Conservation (phyloP, 2,329 filamentous ascomycete genomes). For the Xylariomycetidae sp. region DNA sequence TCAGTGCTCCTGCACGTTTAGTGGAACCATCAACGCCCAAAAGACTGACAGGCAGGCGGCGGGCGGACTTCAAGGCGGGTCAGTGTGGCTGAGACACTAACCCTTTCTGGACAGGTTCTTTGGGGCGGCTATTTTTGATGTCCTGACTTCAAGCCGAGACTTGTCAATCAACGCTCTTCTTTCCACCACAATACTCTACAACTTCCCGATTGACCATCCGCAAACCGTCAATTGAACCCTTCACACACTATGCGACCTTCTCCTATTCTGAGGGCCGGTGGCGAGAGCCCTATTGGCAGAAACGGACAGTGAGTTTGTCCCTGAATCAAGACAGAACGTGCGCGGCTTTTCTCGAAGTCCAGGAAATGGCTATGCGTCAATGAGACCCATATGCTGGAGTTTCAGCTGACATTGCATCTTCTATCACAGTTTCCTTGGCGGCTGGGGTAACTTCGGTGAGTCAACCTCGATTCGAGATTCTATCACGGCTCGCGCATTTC, state of each 20-base stretch:
- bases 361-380: too few species aligned
- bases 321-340: too few species aligned
- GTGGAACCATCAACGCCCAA: too few species aligned
- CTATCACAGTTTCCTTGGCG: constrained; percentile 61
- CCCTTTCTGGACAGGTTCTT: constrained; percentile 11
- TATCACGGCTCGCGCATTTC: background rate
- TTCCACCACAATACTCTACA: too few species aligned
- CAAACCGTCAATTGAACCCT: constrained; percentile 20
- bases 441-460: constrained; percentile 73
- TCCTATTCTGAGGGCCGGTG: constrained; percentile 37
- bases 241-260: constrained; percentile 41
- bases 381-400: constrained; percentile 15
- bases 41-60: constrained; percentile 9
- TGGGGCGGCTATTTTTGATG: constrained; percentile 22
- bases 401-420: background rate
- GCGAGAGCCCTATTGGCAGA: constrained; percentile 36
- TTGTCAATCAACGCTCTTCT: too few species aligned
- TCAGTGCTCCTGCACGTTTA: too few species aligned
- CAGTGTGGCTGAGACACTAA: constrained; percentile 12
- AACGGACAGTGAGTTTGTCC: constrained; percentile 39
- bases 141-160: constrained; percentile 14
- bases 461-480: constrained; percentile 19
- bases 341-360: constrained; percentile 30
- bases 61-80: constrained; percentile 19
- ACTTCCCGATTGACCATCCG: constrained; percentile 24